Base-by-base conservation (phyloP, 73 alveolate species). In the Breviolum minutum region DNA sequence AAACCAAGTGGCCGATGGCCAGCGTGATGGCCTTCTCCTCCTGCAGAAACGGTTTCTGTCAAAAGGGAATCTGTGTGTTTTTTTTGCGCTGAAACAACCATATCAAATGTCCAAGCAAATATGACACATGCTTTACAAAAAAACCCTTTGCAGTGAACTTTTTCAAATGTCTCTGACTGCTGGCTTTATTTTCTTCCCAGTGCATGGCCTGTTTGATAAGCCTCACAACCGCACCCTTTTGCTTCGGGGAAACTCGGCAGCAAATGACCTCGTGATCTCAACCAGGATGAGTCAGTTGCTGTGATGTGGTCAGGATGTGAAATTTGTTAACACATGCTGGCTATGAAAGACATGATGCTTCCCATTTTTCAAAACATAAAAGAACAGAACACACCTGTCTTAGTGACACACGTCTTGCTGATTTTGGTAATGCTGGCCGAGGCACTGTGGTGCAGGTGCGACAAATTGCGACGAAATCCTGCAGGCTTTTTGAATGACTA, bases 201-300 rank as follows among this genome's bases (percentile, higher is more conserved):
- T 48, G 76, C 20, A 29, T 11, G 32, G 82, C 95, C 99, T 77
- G 92, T 63, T 94, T 94, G 94, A 94, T 94, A 86, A 94, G 94
- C 62, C 99, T 99, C n/a, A 99, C 99, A 95, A 99, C 99, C 24
- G 99, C 99, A 11, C 99, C 99, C 93, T 99, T 99, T 99, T 99
- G 99, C 92, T 99, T 99, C n/a, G 99, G 99, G 4, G 99, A 93
- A 13, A 99, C 99, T 86, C 99, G 99, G 99, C 99, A 99, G 95
- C 99, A 99, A 74, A 99, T 73, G 29, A 99, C 99, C 94, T 90
- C 17, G 30, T 1, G 24, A 68, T 22, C 77, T 14, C 77, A 14
- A 40, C 54, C 0, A 40, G 54, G 54, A 40, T 40, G 54, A 0
- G 54, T 40, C 54, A 40, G 54, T 40, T 40, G 54, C 54, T 40